A percentile compares a stretch with the other conserved stretches of the same genome.
Evolutionary conservation across 192 early-diverging fungal genomes (phyloP).

Genomic region (Backusella macrospora): DNA sequence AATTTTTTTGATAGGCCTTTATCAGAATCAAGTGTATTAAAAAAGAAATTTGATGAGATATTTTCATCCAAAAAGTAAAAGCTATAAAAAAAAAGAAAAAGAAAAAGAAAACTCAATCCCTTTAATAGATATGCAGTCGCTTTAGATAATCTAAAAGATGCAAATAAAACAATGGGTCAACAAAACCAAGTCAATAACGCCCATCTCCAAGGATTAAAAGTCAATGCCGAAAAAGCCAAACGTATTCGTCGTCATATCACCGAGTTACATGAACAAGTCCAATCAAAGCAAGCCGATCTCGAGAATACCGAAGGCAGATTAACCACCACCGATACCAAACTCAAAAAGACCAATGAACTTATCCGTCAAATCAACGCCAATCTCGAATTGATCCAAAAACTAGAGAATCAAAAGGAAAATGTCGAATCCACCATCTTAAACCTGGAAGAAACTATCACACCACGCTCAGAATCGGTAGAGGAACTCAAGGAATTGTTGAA

Average conservation of each 20-base stretch:
- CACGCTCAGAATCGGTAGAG: neutral
- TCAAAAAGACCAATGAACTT: neutral
- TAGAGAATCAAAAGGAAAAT: neutral
- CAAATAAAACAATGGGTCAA: slow-evolving; percentile 58
- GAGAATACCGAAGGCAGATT: neutral
- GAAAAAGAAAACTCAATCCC: too few relatives aligned
- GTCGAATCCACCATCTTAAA: neutral
- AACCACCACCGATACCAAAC: neutral
- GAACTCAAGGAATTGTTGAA: neutral
- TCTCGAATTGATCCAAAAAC: neutral
- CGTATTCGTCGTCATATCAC: neutral
- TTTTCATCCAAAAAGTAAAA: slow-evolving; percentile 88
- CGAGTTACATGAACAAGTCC: neutral
- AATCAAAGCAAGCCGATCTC: neutral
- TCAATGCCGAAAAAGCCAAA: slow-evolving; percentile 5
- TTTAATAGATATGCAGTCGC: neutral
- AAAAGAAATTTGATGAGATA: too few relatives aligned
- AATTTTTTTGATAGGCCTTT: too few relatives aligned
- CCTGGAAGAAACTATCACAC: neutral
- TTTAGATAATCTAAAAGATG: slow-evolving; percentile 42
- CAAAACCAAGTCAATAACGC: slow-evolving; percentile 39
- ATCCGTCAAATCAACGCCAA: neutral
- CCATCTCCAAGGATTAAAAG: neutral
- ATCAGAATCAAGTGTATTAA: too few relatives aligned
- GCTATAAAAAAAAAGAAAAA: neutral